These are phyloP conservation scores for Pholiota conissans DNA, from an alignment of 768 basidiomycete species.

Conservation along the genomic window DNA sequence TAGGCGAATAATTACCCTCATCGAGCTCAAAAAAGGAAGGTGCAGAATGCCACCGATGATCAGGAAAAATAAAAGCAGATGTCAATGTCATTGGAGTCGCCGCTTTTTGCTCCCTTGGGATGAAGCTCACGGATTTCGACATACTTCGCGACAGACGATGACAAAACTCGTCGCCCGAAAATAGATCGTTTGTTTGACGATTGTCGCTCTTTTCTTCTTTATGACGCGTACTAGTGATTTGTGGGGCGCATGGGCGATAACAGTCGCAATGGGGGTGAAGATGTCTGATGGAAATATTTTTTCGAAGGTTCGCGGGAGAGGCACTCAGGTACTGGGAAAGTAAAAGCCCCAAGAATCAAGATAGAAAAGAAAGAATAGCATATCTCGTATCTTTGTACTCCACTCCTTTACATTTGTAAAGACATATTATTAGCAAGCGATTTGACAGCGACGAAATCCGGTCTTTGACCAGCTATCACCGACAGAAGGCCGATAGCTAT, in stretches of 20 bases:
- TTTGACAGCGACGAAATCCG: neutral
- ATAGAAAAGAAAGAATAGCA: neutral
- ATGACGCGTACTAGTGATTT: neutral
- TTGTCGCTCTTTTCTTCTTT: neutral
- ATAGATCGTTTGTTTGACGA: neutral
- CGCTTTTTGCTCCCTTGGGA: neutral
- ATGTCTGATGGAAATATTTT: conserved; percentile 14
- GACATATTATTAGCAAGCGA: neutral
- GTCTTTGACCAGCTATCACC: neutral
- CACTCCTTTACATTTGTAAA: neutral
- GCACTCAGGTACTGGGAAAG: neutral
- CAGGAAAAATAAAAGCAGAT: neutral
- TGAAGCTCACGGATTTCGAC: neutral
- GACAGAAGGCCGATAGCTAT: neutral
- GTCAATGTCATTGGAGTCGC: neutral
- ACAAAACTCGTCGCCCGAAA: neutral
- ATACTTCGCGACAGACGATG: neutral
- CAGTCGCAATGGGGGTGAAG: conserved; percentile 14
- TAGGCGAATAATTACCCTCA: neutral
- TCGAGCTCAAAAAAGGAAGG: neutral
- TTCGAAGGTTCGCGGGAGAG: conserved; percentile 19
- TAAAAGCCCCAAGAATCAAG: no score
- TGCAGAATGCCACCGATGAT: neutral
- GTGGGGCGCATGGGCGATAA: conserved; percentile 1
- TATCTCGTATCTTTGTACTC: neutral